phyloP scores from a whole-genome alignment of 1,139 yeast genomes.

The Pichia sp. region DNA sequence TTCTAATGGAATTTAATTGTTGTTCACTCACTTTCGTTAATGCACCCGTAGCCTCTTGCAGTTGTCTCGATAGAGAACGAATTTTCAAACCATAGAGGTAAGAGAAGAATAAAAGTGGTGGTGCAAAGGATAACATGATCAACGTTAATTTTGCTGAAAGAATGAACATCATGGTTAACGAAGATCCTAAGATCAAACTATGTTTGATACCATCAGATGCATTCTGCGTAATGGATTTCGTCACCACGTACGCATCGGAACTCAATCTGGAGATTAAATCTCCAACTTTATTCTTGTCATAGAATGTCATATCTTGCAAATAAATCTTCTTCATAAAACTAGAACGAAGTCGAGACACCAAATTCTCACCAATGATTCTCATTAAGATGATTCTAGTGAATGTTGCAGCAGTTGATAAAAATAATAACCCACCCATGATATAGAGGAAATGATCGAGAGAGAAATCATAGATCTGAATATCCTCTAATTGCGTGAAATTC shows the following conservation, averaged over 20 bases:
- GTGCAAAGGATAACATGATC: conserved; percentile 69
- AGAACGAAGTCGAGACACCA: conserved; percentile 78
- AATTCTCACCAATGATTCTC: conserved; percentile 74
- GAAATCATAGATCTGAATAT: conserved; percentile 38
- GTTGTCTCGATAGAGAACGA: conserved; percentile 62
- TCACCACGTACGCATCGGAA: conserved; percentile 84
- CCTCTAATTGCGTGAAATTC: conserved; percentile 28
- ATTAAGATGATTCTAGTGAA: conserved; percentile 72
- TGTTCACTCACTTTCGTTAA: conserved; percentile 90
- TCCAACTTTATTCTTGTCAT: conserved; percentile 89
- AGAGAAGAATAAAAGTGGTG: conserved; percentile 74
- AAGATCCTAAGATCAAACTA: conserved; percentile 69
- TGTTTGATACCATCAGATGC: conserved; percentile 88
- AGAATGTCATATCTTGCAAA: conserved; percentile 86
- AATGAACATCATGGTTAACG: conserved; percentile 81
- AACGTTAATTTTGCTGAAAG: conserved; percentile 77
- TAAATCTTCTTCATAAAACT: conserved; percentile 68
- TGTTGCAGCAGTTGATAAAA: conserved; percentile 68
- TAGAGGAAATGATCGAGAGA: conserved; percentile 42
- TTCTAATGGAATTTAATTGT: conserved; percentile 75
- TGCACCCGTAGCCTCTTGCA: conserved; percentile 83
- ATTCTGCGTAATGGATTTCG: conserved; percentile 81
- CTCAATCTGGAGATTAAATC: conserved; percentile 85
- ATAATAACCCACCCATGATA: conserved; percentile 47
- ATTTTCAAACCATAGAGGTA: conserved; percentile 73